Evolutionary conservation across 768 basidiomycete genomes (phyloP).

Genomic region (Pisolithus microcarpus): DNA sequence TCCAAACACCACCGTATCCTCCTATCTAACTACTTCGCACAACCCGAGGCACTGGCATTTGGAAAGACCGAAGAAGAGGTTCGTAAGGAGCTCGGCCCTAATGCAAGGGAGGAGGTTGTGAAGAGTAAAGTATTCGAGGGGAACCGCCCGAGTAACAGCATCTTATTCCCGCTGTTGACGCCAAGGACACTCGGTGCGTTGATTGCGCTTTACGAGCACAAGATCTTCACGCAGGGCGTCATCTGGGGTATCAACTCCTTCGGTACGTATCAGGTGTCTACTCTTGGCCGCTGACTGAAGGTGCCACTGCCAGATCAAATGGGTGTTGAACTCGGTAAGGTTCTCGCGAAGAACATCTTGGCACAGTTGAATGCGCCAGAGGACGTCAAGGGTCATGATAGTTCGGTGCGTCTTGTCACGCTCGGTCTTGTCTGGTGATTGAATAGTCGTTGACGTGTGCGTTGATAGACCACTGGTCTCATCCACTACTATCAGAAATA

Average conservation of each 20-base stretch:
- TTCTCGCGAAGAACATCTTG: constrained; percentile 93
- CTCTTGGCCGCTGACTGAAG: background rate
- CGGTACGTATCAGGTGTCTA: constrained; percentile 41
- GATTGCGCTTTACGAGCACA: constrained; percentile 94
- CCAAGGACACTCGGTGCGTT: constrained; percentile 84
- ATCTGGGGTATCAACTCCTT: constrained; percentile 99
- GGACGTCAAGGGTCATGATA: constrained; percentile 84
- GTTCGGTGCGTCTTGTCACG: constrained; percentile 43
- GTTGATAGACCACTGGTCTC: constrained; percentile 76
- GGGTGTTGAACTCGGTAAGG: constrained; percentile 98
- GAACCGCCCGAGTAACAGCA: constrained; percentile 93
- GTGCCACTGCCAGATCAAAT: constrained; percentile 69
- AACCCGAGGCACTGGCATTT: constrained; percentile 95
- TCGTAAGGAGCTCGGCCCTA: constrained; percentile 53
- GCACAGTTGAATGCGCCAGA: constrained; percentile 73
- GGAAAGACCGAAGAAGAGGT: constrained; percentile 95
- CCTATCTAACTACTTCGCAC: constrained; percentile 96
- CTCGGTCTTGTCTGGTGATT: background rate
- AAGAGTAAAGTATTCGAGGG: constrained; percentile 99
- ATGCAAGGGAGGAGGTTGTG: constrained; percentile 75
- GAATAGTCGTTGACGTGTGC: constrained; percentile 3
- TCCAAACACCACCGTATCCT: constrained; percentile 97
- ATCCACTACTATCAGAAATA: constrained; percentile 96
- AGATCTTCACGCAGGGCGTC: constrained; percentile 96
- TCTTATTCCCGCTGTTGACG: constrained; percentile 89